These are phyloP conservation scores for Hibiscus trionum DNA, from an alignment of 345 rosid species.

Conservation along the genomic window DNA sequence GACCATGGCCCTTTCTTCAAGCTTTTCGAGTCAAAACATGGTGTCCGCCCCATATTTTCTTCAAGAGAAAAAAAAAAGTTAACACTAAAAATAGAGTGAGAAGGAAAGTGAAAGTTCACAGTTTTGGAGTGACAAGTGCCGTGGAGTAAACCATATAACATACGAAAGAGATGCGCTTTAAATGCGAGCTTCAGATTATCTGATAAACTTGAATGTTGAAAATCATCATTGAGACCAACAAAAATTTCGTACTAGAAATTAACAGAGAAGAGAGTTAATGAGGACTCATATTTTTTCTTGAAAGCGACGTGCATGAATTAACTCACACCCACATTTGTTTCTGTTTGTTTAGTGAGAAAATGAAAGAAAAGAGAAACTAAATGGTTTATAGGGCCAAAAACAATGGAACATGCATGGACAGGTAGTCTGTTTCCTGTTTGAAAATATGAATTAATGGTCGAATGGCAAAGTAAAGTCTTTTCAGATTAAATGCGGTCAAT, in stretches of 20 bases:
- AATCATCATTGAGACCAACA: constrained; percentile 18
- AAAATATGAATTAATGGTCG: no score
- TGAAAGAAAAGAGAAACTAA: neutral
- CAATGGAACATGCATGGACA: no score
- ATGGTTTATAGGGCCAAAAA: no score
- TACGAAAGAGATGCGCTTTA: constrained; percentile 8
- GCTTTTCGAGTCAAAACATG: constrained; percentile 75
- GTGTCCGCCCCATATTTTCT: constrained; percentile 69
- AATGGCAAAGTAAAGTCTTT: neutral
- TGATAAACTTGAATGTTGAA: neutral
- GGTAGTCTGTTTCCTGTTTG: neutral
- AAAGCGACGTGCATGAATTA: constrained; percentile 24
- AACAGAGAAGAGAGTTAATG: constrained; percentile 23
- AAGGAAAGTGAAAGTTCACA: neutral
- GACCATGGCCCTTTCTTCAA: constrained; percentile 98
- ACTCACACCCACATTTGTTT: neutral
- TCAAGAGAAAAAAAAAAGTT: neutral
- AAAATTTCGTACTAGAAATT: constrained; percentile 9
- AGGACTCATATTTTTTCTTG: constrained; percentile 8
- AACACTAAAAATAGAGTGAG: neutral
- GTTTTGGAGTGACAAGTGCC: neutral
- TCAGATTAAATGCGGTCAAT: constrained; percentile 19
- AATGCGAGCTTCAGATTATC: constrained; percentile 25
- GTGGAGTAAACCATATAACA: neutral
- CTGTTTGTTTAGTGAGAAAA: constrained; percentile 11